Conservation (phyloP, 2,329 filamentous ascomycete genomes). For the Ophiostoma quercus region DNA sequence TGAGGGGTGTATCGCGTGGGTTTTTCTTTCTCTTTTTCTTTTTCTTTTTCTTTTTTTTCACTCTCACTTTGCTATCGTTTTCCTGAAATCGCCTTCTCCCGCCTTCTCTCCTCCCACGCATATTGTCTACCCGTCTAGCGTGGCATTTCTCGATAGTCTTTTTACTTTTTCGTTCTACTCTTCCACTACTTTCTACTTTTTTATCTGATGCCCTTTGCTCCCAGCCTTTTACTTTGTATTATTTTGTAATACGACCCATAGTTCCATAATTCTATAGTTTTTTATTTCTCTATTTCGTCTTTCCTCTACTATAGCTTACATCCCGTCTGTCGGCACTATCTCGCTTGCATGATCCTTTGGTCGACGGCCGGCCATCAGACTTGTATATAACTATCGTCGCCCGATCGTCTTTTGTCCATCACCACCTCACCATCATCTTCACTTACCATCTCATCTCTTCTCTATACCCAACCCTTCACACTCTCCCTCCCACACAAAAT, state of each 20-base stretch:
- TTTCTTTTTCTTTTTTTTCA: neutral
- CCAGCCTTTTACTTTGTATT: conserved; percentile 13
- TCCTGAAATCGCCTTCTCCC: too few species aligned
- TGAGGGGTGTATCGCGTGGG: conserved; percentile 5
- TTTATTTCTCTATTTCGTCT: too few species aligned
- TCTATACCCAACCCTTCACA: neutral
- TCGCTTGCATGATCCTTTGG: conserved; percentile 12
- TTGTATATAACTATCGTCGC: conserved; percentile 4
- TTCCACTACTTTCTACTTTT: neutral
- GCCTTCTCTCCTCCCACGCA: neutral
- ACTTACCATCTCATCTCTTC: neutral
- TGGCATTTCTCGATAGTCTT: neutral
- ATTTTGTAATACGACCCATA: neutral
- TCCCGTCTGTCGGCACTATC: conserved; percentile 5
- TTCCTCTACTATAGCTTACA: neutral
- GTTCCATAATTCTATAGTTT: neutral
- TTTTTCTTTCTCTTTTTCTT: neutral
- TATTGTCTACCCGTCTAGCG: neutral
- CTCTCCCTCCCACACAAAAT: conserved; percentile 10
- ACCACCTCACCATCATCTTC: neutral
- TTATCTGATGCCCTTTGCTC: neutral
- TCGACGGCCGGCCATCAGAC: neutral
- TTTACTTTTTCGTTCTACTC: neutral
- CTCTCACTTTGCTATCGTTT: neutral
- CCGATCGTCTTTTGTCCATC: neutral